Percentiles rank a stretch among this genome's conserved stretches.
phyloP scores from a whole-genome alignment of 306 rosid genomes.

The Begonia masoniana region DNA sequence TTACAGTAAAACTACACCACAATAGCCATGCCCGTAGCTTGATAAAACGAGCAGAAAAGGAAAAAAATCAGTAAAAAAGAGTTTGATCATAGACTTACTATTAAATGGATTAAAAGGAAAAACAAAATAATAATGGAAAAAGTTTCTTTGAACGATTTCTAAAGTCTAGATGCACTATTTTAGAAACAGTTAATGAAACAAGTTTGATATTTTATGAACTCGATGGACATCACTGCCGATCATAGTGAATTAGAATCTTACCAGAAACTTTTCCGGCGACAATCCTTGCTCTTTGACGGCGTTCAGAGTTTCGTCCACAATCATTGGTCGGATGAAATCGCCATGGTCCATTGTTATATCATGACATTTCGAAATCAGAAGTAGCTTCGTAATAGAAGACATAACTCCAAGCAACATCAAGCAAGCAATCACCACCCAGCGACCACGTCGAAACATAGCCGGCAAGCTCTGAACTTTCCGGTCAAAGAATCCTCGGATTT shows the following conservation, averaged over 20 bases:
- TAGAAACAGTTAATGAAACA: no score
- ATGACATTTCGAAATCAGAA: not conserved
- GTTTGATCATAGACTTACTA: no score
- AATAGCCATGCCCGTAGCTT: no score
- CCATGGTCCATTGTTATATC: conserved; percentile 1
- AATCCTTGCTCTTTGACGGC: not conserved
- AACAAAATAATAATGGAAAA: no score
- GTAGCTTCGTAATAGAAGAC: conserved; percentile 1
- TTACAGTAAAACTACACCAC: no score
- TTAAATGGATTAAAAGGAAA: no score
- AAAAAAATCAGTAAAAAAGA: no score
- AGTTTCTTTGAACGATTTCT: no score
- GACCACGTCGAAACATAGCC: not conserved
- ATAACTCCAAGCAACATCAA: conserved; percentile 3
- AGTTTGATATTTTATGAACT: no score
- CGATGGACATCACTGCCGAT: no score
- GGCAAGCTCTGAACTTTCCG: conserved; percentile 2
- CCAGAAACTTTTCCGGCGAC: not conserved
- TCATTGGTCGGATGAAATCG: not conserved
- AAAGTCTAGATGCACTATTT: no score
- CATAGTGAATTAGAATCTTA: not conserved
- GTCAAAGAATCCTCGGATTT: not conserved
- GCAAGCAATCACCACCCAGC: not conserved
- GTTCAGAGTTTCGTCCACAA: not conserved
- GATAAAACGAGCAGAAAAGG: no score